Evolutionary conservation across 139 green algal species (phyloP), one percentile per base, ranked within the genome.

Genomic region (Chlorella ohadii): DNA sequence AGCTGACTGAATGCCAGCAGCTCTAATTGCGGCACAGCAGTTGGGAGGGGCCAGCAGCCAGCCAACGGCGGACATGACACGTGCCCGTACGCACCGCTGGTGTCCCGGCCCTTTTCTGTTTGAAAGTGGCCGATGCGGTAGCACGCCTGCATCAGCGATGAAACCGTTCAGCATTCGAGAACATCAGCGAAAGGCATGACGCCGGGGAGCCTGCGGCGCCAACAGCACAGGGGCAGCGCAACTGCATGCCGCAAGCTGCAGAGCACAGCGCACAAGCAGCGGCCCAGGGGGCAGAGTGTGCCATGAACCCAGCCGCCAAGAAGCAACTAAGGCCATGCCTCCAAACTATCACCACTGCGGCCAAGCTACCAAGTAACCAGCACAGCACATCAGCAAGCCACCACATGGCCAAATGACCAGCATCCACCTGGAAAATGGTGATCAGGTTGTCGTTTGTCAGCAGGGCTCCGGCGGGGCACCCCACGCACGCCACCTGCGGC

Each of bases 51-150:
- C 16, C 28, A 1, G 28, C n/a, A 71, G 64, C 64, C 22, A 4
- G 1, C 28, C 64, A n/a, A 4, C 34, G 4, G 9, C 11, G 64
- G 4, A 38, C 33, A 38, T 66, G 59, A 1, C 13, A 6, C 31
- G 59, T 22, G 6, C 34, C 27, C 28, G n/a, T 38, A 41, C 22
- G 31, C 33, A 27, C 16, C 13, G 19, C 65, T 92, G 2, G 85
- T 88, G 68, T 89, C 77, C 44, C 83, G 79, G 34, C 76, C 88
- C 47, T 89, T 89, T 15, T 92, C 91, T 5, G 90, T 90, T 64
- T 94, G 92, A 34, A 87, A 88, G 74, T 97, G 93, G 23, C 95
- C 92, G n/a, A 97, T 95, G 19, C 91, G 81, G 82, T 95, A 97
- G 85, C 92, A 95, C 23, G 94, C 96, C 79, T 96, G 91, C 44